Conservation (phyloP, 2,329 filamentous ascomycete species). For the Malbranchea zuffiana region DNA sequence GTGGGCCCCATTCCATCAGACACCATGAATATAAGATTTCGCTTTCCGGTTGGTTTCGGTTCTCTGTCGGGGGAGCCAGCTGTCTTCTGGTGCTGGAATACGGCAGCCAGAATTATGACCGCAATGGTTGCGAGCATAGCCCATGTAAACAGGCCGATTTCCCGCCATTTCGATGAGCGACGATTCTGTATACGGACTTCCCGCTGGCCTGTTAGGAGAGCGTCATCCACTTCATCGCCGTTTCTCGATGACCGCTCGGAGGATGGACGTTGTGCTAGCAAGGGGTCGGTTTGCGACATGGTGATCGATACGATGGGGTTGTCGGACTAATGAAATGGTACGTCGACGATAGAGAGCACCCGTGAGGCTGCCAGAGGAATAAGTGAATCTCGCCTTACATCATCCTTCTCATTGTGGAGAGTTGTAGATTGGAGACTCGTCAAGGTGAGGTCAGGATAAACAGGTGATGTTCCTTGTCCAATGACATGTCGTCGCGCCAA, state of each 20-base stretch:
- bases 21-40: constrained; percentile 97
- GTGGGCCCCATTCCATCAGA: constrained; percentile 97
- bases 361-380: too few relatives aligned
- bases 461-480: too few relatives aligned
- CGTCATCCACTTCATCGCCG: constrained; percentile 51
- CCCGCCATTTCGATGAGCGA: constrained; percentile 53
- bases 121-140: constrained; percentile 67
- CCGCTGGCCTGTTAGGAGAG: constrained; percentile 48
- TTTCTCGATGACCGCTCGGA: constrained; percentile 47
- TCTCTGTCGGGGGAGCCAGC: constrained; percentile 27
- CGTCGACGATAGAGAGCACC: too few relatives aligned
- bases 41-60: constrained; percentile 52
- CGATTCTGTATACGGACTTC: constrained; percentile 22
- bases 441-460: too few relatives aligned
- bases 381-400: too few relatives aligned
- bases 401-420: too few relatives aligned
- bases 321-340: too few relatives aligned
- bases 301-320: constrained; percentile 5
- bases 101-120: constrained; percentile 69
- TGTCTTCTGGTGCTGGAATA: constrained; percentile 52
- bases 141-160: constrained; percentile 70
- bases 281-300: constrained; percentile 40
- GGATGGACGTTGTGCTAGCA: constrained; percentile 43
- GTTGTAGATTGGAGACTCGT: too few relatives aligned
- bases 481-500: too few relatives aligned